A percentile compares a stretch with the other conserved stretches of the same genome.
These are phyloP conservation scores for Thoreauomyces humboldtii DNA, from an alignment of 192 early-diverging fungal species.

Conservation along the genomic window DNA sequence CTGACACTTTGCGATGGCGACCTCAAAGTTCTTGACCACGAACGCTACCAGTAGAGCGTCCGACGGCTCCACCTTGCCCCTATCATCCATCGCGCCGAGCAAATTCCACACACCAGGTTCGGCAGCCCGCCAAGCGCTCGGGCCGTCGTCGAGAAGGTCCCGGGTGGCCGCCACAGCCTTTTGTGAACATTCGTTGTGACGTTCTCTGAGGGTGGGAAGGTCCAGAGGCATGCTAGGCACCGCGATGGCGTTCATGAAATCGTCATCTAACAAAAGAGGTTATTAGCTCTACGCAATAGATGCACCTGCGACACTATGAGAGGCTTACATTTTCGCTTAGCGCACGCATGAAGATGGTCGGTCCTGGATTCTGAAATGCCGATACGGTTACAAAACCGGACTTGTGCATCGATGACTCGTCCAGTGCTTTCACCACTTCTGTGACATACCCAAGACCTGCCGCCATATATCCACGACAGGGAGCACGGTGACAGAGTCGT, in stretches of 20 bases:
- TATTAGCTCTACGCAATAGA: too few relatives aligned
- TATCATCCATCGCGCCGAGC: constrained; percentile 9
- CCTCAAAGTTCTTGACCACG: constrained; percentile 11
- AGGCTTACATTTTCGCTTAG: background rate
- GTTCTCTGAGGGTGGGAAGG: background rate
- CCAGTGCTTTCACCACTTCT: too few relatives aligned
- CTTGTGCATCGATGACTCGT: too few relatives aligned
- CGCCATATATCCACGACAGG: too few relatives aligned
- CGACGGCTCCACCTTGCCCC: constrained; percentile 12
- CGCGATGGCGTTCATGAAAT: constrained; percentile 16
- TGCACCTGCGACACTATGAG: background rate
- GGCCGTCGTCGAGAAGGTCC: background rate
- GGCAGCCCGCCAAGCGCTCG: background rate
- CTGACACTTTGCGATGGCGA: background rate
- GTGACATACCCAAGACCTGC: too few relatives aligned
- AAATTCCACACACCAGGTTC: background rate
- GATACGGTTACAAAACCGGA: too few relatives aligned
- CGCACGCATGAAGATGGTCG: background rate
- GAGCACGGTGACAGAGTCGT: too few relatives aligned
- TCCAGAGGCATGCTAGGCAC: constrained; percentile 16
- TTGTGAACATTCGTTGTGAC: constrained; percentile 13
- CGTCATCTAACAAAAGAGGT: too few relatives aligned
- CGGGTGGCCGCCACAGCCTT: constrained; percentile 4
- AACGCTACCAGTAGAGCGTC: background rate
- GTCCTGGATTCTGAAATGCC: too few relatives aligned